Base-by-base conservation (phyloP, 2,329 filamentous ascomycete species). In the Penicillium sp. region DNA sequence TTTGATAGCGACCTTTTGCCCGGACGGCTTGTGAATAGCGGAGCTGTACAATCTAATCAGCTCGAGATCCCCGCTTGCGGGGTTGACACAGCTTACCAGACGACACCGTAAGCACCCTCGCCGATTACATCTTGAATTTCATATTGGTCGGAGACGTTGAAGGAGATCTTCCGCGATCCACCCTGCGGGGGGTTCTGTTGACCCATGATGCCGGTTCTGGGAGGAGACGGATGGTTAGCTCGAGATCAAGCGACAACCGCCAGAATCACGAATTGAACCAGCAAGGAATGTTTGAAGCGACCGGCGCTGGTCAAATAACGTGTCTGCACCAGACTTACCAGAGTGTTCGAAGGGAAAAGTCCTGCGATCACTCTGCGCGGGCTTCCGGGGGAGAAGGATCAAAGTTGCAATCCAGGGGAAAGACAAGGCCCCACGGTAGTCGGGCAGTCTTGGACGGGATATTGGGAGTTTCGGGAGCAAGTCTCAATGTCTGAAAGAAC, bases 61-160 rank as follows among this genome's bases (percentile, higher is more conserved):
- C 18, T 9, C 28, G 16, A 16, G 18, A 10, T 36, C 6, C 27
- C 10, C n/a, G n/a, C n/a, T n/a, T n/a, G n/a, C n/a, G n/a, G n/a
- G n/a, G n/a, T n/a, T n/a, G n/a, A n/a, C n/a, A n/a, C 10, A 14
- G 70, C 84, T 65, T 77, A 95, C 89, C 92, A 96, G 53, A 98
- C 92, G 51, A 98, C 90, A 66, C 92, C 92, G 61, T 98, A 98
- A 50, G 92, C 92, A 61, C 92, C 92, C 70, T 98, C 92, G 54
- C 92, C 92, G 44, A 98, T 93, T 32, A 98, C 92, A 81, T 98
- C 92, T 66, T 96, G 90, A 52, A 98, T 98, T 62, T 98, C 92
- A 65, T 98, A 98, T 68, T 98, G 92, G 68, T 98, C 92, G 60
- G 89, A 95, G 48, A 98, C 92, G 62, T 98, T 98, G 81, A 98